Percentiles rank a stretch among this genome's conserved stretches.
phyloP scores from a whole-genome alignment of 1,139 yeast species.

The Kodamaea fungicola region DNA sequence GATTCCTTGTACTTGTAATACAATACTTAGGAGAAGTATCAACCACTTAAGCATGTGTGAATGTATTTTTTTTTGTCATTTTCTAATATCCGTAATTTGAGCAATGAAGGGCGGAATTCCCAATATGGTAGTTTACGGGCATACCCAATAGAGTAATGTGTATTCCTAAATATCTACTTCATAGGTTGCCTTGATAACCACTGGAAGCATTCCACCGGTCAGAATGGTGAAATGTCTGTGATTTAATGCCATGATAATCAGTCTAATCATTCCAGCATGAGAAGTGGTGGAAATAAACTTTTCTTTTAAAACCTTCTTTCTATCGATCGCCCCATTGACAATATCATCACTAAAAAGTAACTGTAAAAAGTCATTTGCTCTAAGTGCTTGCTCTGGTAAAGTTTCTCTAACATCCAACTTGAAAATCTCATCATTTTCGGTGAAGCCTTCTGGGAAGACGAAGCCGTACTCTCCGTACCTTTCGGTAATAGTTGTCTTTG shows the following conservation, averaged over 20 bases:
- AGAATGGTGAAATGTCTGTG: conserved; percentile 23
- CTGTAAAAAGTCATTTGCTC: conserved; percentile 20
- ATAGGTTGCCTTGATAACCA: conserved; percentile 22
- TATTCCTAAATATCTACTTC: neutral
- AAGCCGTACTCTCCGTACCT: conserved; percentile 37
- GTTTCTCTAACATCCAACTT: conserved; percentile 15
- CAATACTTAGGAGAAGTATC: too few species aligned
- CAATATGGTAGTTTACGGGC: too few species aligned
- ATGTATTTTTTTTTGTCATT: too few species aligned
- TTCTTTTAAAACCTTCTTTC: conserved; percentile 10
- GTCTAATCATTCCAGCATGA: conserved; percentile 25
- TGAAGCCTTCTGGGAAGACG: conserved; percentile 15
- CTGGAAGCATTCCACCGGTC: conserved; percentile 33
- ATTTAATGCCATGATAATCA: conserved; percentile 19
- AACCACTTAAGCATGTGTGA: too few species aligned
- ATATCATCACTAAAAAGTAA: conserved; percentile 19
- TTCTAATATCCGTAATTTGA: too few species aligned
- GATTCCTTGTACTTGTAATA: neutral
- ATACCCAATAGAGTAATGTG: too few species aligned
- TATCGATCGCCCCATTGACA: conserved; percentile 14
- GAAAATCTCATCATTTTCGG: conserved; percentile 19
- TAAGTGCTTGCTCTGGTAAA: conserved; percentile 17
- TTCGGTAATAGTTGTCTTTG: conserved; percentile 27
- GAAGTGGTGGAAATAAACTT: conserved; percentile 22
- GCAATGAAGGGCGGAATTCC: too few species aligned